Conservation (phyloP, 371 early-diverging fungal species). For the Syncephalastrum contaminatum region DNA sequence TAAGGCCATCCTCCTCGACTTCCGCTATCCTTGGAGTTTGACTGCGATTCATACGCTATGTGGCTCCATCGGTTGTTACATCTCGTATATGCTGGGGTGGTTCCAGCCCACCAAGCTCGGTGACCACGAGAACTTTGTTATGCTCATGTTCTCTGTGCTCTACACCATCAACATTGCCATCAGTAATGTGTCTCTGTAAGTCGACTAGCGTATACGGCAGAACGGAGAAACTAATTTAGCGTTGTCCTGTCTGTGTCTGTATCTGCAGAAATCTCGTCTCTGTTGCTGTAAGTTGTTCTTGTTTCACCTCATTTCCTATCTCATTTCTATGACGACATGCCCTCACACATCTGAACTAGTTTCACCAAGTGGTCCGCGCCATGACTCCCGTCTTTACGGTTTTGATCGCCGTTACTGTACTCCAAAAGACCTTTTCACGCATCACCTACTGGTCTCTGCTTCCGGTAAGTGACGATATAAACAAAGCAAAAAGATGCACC, state of each 20-base stretch:
- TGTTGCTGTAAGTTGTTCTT: slow-evolving; percentile 41
- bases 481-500: too few relatives aligned
- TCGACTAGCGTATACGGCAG: slow-evolving; percentile 1
- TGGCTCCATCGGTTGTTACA: slow-evolving; percentile 65
- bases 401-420: slow-evolving; percentile 57
- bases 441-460: slow-evolving; percentile 65
- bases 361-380: slow-evolving; percentile 88
- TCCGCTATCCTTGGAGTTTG: slow-evolving; percentile 86
- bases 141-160: slow-evolving; percentile 80
- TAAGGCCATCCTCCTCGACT: slow-evolving; percentile 78
- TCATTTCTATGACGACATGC: too few relatives aligned
- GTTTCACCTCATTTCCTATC: too few relatives aligned
- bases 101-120: slow-evolving; percentile 63
- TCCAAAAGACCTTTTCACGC: slow-evolving; percentile 55
- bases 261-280: slow-evolving; percentile 49
- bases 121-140: slow-evolving; percentile 60
- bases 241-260: background rate
- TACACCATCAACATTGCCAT: slow-evolving; percentile 91
- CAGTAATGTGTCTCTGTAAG: slow-evolving; percentile 82
- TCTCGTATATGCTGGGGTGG: slow-evolving; percentile 51
- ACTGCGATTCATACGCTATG: slow-evolving; percentile 83
- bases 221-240: slow-evolving; percentile 1
- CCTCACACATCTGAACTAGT: slow-evolving; percentile 18
- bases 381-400: slow-evolving; percentile 86
- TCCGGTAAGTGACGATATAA: slow-evolving; percentile 43